Evolutionary conservation across 805 yeast species (phyloP).

Genomic region (Cyberlindnera japonica): DNA sequence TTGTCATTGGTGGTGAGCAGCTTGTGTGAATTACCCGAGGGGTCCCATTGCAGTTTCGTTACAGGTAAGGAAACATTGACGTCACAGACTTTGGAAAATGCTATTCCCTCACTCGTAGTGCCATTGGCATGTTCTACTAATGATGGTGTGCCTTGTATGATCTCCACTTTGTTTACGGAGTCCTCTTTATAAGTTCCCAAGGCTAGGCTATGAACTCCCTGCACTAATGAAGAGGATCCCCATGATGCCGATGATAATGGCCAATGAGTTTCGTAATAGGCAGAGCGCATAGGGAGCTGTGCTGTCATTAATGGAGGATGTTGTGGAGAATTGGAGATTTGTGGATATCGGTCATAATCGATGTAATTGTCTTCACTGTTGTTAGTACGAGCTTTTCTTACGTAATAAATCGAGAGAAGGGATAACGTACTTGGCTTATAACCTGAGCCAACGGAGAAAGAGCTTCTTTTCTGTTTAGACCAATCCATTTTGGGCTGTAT

Average conservation of each 20-base stretch:
- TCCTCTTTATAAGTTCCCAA: slow-evolving; percentile 82
- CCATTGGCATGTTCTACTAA: slow-evolving; percentile 28
- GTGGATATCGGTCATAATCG: slow-evolving; percentile 18
- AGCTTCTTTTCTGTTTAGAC: slow-evolving; percentile 26
- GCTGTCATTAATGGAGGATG: slow-evolving; percentile 14
- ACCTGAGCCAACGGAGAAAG: slow-evolving; percentile 25
- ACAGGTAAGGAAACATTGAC: slow-evolving; percentile 60
- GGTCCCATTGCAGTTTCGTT: slow-evolving; percentile 74
- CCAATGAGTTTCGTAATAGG: slow-evolving; percentile 44
- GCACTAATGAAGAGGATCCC: slow-evolving; percentile 25
- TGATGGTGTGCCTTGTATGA: slow-evolving; percentile 36
- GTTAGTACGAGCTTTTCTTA: not conserved
- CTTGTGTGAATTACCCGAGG: slow-evolving; percentile 35
- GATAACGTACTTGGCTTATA: slow-evolving; percentile 19
- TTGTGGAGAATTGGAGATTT: slow-evolving; percentile 11
- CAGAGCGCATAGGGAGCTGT: slow-evolving; percentile 32
- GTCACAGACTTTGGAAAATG: slow-evolving; percentile 48
- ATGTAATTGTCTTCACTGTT: slow-evolving; percentile 1
- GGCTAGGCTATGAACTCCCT: slow-evolving; percentile 50
- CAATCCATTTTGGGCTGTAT: no score
- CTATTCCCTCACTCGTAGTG: slow-evolving; percentile 30
- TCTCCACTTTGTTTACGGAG: slow-evolving; percentile 58
- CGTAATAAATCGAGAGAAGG: not conserved
- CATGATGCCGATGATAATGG: slow-evolving; percentile 54
- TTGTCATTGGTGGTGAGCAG: slow-evolving; percentile 73